A percentile compares a stretch with the other conserved stretches of the same genome.
Conservation (phyloP, 139 green algal species). For the Chlamydomonas schloesseri region DNA sequence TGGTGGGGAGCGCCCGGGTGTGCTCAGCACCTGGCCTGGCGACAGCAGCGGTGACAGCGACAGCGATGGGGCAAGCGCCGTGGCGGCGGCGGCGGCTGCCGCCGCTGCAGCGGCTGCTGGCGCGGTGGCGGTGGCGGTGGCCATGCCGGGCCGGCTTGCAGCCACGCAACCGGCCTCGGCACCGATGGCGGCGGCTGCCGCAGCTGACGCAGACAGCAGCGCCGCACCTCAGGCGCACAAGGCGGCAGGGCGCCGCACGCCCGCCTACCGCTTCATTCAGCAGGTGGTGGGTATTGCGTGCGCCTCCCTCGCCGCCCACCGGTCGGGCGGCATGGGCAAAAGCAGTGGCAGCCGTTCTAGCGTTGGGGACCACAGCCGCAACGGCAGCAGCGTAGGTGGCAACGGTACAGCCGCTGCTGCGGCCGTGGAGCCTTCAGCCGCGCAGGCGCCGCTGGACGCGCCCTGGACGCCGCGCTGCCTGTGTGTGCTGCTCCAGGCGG, state of each 20-base stretch:
- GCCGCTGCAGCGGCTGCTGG: background rate
- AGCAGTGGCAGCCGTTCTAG: too few relatives aligned
- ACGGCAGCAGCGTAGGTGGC: too few relatives aligned
- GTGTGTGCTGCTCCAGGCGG: background rate
- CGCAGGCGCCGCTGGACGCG: background rate
- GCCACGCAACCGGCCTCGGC: too few relatives aligned
- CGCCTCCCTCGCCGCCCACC: background rate
- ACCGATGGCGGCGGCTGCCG: too few relatives aligned
- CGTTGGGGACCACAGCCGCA: too few relatives aligned
- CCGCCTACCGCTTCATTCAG: background rate
- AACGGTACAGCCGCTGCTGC: too few relatives aligned
- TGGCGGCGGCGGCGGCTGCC: background rate
- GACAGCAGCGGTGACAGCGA: conserved; percentile 13
- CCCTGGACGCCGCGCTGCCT: conserved; percentile 4
- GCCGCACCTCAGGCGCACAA: too few relatives aligned
- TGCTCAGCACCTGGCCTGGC: background rate
- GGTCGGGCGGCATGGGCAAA: background rate
- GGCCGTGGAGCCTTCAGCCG: too few relatives aligned
- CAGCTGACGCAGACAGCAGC: too few relatives aligned
- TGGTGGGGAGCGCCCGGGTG: background rate
- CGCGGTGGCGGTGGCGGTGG: background rate
- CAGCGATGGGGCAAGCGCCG: background rate
- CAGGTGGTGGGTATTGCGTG: background rate
- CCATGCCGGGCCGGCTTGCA: too few relatives aligned
- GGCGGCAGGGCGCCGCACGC: background rate